Conservation (phyloP, 2,329 filamentous ascomycete species). For the Colletotrichum eleusines region DNA sequence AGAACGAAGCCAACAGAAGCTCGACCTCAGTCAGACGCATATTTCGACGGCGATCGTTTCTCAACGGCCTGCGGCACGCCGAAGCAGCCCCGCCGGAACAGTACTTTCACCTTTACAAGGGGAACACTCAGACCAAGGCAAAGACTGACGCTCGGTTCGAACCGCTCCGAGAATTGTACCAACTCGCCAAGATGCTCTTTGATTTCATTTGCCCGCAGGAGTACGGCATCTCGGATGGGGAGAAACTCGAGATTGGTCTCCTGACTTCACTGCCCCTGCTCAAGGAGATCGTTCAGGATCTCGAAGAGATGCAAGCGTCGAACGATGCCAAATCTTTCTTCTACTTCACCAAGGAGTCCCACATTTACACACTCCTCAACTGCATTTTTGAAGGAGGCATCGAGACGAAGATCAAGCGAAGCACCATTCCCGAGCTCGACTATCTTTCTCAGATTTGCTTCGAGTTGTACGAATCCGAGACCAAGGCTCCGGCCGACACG, state of each 20-base stretch:
- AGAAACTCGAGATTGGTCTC: constrained; percentile 98
- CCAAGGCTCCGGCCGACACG: constrained; percentile 64
- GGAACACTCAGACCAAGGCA: constrained; percentile 77
- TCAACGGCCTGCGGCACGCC: constrained; percentile 63
- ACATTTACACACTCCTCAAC: constrained; percentile 98
- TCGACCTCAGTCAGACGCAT: constrained; percentile 58
- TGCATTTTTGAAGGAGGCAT: constrained; percentile 98
- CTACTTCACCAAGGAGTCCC: constrained; percentile 99
- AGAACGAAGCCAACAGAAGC: constrained; percentile 50
- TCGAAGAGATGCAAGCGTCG: constrained; percentile 97
- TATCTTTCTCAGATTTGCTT: constrained; percentile 98
- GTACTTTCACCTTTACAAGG: constrained; percentile 93
- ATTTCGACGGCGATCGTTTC: constrained; percentile 72
- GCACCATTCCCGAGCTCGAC: constrained; percentile 95
- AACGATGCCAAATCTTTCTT: constrained; percentile 96
- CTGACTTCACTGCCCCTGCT: constrained; percentile 92
- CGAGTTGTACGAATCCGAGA: constrained; percentile 95
- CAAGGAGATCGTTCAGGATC: constrained; percentile 95
- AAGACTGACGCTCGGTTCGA: constrained; percentile 88
- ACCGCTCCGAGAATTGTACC: constrained; percentile 92
- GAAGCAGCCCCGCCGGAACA: constrained; percentile 72
- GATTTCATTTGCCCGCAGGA: constrained; percentile 99
- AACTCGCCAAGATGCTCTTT: constrained; percentile 92
- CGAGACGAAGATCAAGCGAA: constrained; percentile 95
- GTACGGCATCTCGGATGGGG: constrained; percentile 93